Evolutionary conservation across 2,329 filamentous ascomycete genomes (phyloP).

Genomic region (Didymella pinodella): DNA sequence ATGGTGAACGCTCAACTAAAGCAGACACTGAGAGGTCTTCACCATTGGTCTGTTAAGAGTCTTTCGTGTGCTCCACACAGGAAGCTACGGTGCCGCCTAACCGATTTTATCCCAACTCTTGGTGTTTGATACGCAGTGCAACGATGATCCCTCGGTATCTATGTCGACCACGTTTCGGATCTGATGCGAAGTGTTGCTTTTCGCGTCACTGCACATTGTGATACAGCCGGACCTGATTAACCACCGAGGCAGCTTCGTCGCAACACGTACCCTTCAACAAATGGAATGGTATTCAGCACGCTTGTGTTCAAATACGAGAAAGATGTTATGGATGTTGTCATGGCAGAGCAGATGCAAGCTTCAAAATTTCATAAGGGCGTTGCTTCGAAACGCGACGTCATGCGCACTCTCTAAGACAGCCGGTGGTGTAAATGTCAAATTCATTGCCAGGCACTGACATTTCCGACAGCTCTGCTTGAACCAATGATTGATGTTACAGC

Average conservation of each 20-base stretch:
- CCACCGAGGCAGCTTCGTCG: constrained; percentile 9
- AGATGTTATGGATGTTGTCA: too few relatives aligned
- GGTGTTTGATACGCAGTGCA: constrained; percentile 1
- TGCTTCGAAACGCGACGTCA: neutral
- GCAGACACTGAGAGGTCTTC: neutral
- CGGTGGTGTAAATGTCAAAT: neutral
- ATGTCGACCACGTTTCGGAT: constrained; percentile 7
- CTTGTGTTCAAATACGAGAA: neutral
- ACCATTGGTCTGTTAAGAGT: neutral
- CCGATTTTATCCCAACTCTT: neutral
- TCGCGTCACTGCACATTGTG: constrained; percentile 6
- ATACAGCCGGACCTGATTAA: constrained; percentile 4
- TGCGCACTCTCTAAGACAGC: constrained; percentile 6
- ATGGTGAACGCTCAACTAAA: neutral
- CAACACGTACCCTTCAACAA: neutral
- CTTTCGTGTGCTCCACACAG: neutral
- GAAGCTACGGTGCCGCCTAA: neutral
- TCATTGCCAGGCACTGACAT: constrained; percentile 4
- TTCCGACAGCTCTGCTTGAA: neutral
- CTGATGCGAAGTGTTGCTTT: constrained; percentile 6
- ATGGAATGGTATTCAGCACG: neutral
- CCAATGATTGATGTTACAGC: neutral
- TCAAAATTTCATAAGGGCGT: neutral
- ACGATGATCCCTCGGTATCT: constrained; percentile 7
- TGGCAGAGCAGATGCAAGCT: neutral